Evolutionary conservation across 2,329 filamentous ascomycete species (phyloP).

Genomic region (Colletotrichum shisoi): DNA sequence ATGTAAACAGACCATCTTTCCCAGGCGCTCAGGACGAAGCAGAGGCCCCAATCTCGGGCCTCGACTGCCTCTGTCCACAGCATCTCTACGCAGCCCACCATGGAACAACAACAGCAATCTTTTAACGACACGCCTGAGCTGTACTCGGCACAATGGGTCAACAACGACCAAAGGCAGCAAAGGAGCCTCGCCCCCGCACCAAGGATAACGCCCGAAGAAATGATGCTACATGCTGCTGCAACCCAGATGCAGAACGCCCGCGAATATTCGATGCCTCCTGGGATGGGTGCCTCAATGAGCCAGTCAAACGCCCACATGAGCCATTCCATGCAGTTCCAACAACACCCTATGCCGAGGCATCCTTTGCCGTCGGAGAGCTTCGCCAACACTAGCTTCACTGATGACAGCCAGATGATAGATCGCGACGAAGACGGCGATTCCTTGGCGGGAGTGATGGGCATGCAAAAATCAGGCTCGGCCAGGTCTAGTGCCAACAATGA

Average conservation of each 20-base stretch:
- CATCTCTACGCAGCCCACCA: constrained; percentile 59
- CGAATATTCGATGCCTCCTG: constrained; percentile 60
- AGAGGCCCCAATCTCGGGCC: constrained; percentile 62
- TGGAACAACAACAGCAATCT: constrained; percentile 54
- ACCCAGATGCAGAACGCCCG: constrained; percentile 63
- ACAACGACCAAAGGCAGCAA: constrained; percentile 54
- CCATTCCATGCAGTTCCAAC: constrained; percentile 46
- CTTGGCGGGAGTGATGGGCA: constrained; percentile 53
- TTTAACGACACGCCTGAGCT: constrained; percentile 55
- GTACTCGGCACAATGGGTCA: constrained; percentile 61
- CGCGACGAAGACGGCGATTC: constrained; percentile 67
- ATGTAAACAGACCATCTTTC: constrained; percentile 45
- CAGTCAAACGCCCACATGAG: constrained; percentile 45
- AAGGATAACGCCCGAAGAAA: constrained; percentile 65
- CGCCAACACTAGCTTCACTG: constrained; percentile 63
- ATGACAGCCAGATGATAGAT: constrained; percentile 69
- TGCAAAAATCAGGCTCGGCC: constrained; percentile 64
- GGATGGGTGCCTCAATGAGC: constrained; percentile 53
- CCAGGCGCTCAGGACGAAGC: constrained; percentile 53
- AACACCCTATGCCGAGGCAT: constrained; percentile 55
- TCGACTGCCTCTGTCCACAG: constrained; percentile 67
- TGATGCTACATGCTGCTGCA: constrained; percentile 64
- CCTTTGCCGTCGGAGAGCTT: constrained; percentile 64
- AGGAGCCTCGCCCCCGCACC: constrained; percentile 55
- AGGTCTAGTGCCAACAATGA: constrained; percentile 81